Percentiles rank a stretch among this genome's conserved stretches.
Conservation (phyloP, 768 basidiomycete species). For the Phaeotremella fagi region DNA sequence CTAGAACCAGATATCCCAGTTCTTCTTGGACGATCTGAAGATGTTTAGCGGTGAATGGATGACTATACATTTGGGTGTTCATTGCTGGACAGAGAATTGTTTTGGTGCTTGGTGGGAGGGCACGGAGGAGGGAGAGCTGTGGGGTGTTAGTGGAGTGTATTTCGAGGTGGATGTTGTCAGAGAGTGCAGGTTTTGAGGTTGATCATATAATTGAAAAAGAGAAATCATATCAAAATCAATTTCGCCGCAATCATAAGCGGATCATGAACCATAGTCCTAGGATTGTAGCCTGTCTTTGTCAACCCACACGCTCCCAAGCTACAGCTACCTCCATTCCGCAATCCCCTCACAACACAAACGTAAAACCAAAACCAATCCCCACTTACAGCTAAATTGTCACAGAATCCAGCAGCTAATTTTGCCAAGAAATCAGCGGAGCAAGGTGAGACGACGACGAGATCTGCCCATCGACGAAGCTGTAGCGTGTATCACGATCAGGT, state of each 20-base stretch:
- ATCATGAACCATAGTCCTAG: too few species aligned
- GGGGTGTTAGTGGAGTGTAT: too few species aligned
- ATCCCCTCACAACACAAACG: too few species aligned
- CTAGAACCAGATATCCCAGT: conserved; percentile 72
- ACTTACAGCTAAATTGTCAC: conserved; percentile 70
- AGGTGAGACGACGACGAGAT: conserved; percentile 88
- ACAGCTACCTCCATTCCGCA: too few species aligned
- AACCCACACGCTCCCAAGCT: too few species aligned
- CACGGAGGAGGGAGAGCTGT: conserved; percentile 67
- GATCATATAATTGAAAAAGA: too few species aligned
- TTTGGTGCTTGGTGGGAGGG: conserved; percentile 73
- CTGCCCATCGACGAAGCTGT: conserved; percentile 69
- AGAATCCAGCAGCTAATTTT: conserved; percentile 81
- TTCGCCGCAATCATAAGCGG: background rate
- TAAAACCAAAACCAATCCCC: too few species aligned
- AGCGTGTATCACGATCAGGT: too few species aligned
- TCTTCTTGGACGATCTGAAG: conserved; percentile 67
- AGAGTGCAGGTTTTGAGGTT: too few species aligned
- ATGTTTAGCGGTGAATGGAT: conserved; percentile 83
- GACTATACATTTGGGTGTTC: conserved; percentile 98
- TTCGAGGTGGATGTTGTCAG: too few species aligned
- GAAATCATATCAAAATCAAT: too few species aligned
- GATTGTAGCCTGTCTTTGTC: too few species aligned
- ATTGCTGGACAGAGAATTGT: conserved; percentile 94
- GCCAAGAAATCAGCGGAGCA: conserved; percentile 96